phyloP scores from a whole-genome alignment of 2,329 filamentous ascomycete genomes.

The Aspergillus chevalieri region DNA sequence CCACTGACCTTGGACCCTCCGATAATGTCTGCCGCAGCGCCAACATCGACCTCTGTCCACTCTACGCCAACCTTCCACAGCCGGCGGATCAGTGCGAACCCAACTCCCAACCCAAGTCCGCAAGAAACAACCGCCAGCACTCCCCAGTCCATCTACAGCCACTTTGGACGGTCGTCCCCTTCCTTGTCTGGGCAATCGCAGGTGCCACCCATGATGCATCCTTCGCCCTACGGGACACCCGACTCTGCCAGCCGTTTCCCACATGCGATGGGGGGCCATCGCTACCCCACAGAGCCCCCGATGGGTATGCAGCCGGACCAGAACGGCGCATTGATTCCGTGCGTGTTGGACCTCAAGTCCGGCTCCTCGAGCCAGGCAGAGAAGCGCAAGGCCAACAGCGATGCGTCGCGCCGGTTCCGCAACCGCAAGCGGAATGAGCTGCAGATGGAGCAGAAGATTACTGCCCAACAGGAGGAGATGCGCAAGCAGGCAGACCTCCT shows the following conservation, averaged over 20 bases:
- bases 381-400: conserved; percentile 39
- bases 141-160: conserved; percentile 27
- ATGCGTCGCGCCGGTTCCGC: conserved; percentile 37
- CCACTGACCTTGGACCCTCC: conserved; percentile 21
- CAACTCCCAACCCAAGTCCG: conserved; percentile 25
- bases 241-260: conserved; percentile 22
- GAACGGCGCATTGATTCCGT: conserved; percentile 24
- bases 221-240: conserved; percentile 18
- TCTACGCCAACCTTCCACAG: conserved; percentile 29
- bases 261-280: conserved; percentile 15
- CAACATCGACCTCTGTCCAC: conserved; percentile 17
- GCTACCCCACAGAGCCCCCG: conserved; percentile 9
- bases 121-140: conserved; percentile 32
- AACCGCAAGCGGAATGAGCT: conserved; percentile 37
- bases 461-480: conserved; percentile 33
- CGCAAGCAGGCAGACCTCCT: conserved; percentile 24
- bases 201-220: conserved; percentile 11
- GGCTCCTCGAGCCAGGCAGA: conserved; percentile 37
- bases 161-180: conserved; percentile 26
- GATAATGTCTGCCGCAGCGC: conserved; percentile 13
- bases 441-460: conserved; percentile 34
- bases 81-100: conserved; percentile 25
- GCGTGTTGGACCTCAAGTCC: conserved; percentile 35
- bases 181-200: conserved; percentile 15
- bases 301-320: no score